phyloP scores from a whole-genome alignment of 1,139 yeast genomes.

The Kodamaea arcana region DNA sequence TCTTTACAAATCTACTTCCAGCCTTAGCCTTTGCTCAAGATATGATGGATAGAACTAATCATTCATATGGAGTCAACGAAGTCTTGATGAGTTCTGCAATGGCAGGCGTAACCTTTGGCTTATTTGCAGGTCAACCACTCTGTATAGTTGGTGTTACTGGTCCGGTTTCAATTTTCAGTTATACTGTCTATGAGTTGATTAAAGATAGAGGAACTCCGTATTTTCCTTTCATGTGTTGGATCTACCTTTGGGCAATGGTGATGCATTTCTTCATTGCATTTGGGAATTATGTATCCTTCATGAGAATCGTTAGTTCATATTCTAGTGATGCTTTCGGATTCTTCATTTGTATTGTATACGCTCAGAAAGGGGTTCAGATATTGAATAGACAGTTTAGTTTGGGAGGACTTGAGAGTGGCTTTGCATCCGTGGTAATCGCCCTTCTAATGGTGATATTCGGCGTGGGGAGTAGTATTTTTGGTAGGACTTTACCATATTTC shows the following conservation, averaged over 20 bases:
- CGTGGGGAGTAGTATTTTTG: slow-evolving; percentile 56
- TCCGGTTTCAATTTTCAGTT: slow-evolving; percentile 86
- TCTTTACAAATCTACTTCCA: slow-evolving; percentile 85
- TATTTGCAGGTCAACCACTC: slow-evolving; percentile 83
- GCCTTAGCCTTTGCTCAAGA: slow-evolving; percentile 97
- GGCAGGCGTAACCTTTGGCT: slow-evolving; percentile 86
- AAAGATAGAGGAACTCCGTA: slow-evolving; percentile 62
- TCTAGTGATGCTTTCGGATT: slow-evolving; percentile 94
- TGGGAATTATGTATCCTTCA: slow-evolving; percentile 62
- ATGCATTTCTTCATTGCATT: slow-evolving; percentile 73
- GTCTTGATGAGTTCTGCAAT: slow-evolving; percentile 78
- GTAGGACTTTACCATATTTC: slow-evolving; percentile 57
- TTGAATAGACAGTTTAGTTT: slow-evolving; percentile 62
- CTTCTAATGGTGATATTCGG: slow-evolving; percentile 75
- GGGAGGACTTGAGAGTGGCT: slow-evolving; percentile 54
- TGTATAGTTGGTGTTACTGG: slow-evolving; percentile 98
- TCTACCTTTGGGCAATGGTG: slow-evolving; percentile 85
- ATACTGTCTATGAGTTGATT: slow-evolving; percentile 82
- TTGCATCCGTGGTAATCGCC: slow-evolving; percentile 70
- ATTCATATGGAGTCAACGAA: slow-evolving; percentile 89
- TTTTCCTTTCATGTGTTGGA: slow-evolving; percentile 95
- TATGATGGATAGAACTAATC: slow-evolving; percentile 85
- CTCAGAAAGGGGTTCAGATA: slow-evolving; percentile 87
- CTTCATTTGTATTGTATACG: slow-evolving; percentile 84
- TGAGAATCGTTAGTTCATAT: slow-evolving; percentile 72